phyloP scores from a whole-genome alignment of 1,139 yeast species.

The Chernovozyma aurita region DNA sequence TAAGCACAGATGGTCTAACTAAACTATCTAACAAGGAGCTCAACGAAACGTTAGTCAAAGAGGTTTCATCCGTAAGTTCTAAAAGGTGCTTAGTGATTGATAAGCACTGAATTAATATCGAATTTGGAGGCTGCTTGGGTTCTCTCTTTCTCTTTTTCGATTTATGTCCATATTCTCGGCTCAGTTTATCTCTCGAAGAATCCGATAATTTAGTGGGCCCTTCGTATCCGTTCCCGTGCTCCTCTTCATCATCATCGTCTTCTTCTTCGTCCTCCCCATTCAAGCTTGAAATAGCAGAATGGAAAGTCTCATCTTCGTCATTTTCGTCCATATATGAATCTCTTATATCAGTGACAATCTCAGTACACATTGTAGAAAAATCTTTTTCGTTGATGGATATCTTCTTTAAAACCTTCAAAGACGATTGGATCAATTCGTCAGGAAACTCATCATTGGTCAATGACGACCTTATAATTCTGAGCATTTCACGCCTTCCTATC shows the following conservation, averaged over 20 bases:
- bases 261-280: constrained; percentile 20
- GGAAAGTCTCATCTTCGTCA: constrained; percentile 43
- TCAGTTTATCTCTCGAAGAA: constrained; percentile 5
- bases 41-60: constrained; percentile 63
- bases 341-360: constrained; percentile 78
- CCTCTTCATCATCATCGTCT: constrained; percentile 12
- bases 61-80: constrained; percentile 55
- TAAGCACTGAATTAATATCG: constrained; percentile 61
- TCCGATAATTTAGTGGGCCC: constrained; percentile 10
- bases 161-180: neutral
- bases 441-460: constrained; percentile 51
- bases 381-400: constrained; percentile 78
- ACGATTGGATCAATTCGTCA: constrained; percentile 51
- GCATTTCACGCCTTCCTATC: constrained; percentile 79
- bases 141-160: constrained; percentile 29
- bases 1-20: constrained; percentile 77
- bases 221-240: too few relatives aligned
- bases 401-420: constrained; percentile 63
- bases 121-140: constrained; percentile 41
- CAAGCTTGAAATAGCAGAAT: constrained; percentile 49
- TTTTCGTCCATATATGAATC: constrained; percentile 54
- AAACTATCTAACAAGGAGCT: constrained; percentile 71
- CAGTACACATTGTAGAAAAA: constrained; percentile 80
- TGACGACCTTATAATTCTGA: constrained; percentile 64
- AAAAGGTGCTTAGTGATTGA: constrained; percentile 68